A percentile compares a stretch with the other conserved stretches of the same genome.
These are phyloP conservation scores for Volvariella volvacea DNA, from an alignment of 1,284 basidiomycete genomes.

Conservation along the genomic window DNA sequence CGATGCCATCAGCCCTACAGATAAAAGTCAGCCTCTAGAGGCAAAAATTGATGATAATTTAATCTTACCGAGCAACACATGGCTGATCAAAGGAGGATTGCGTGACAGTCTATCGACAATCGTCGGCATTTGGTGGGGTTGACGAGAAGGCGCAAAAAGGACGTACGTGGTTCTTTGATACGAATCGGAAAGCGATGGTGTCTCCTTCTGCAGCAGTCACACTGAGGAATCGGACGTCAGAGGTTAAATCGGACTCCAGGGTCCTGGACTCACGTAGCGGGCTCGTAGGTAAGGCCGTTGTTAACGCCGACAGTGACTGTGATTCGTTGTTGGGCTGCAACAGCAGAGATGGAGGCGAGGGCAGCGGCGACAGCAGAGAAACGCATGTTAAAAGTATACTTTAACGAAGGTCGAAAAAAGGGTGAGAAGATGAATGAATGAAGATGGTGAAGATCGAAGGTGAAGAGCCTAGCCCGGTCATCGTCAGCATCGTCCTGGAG, in stretches of 20 bases:
- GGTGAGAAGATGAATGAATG: neutral
- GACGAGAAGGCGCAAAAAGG: neutral
- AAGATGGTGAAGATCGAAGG: slow-evolving; percentile 1
- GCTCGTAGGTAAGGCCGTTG: slow-evolving; percentile 30
- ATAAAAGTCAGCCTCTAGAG: neutral
- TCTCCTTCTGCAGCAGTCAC: slow-evolving; percentile 46
- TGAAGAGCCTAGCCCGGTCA: neutral
- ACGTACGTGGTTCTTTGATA: slow-evolving; percentile 33
- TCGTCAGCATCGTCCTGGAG: neutral
- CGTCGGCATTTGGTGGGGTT: slow-evolving; percentile 3
- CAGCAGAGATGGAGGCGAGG: slow-evolving; percentile 26
- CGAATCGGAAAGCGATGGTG: slow-evolving; percentile 40
- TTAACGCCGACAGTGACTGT: slow-evolving; percentile 42
- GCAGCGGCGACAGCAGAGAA: slow-evolving; percentile 36
- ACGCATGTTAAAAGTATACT: slow-evolving; percentile 33
- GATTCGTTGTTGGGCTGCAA: slow-evolving; percentile 27
- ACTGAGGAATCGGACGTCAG: slow-evolving; percentile 13
- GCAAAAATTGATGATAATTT: neutral
- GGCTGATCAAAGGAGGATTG: slow-evolving; percentile 53
- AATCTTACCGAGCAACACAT: slow-evolving; percentile 26
- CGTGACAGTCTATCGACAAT: slow-evolving; percentile 37
- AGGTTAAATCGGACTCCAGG: neutral
- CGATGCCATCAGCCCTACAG: slow-evolving; percentile 24
- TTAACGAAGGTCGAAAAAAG: slow-evolving; percentile 4
- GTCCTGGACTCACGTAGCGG: slow-evolving; percentile 11